Evolutionary conservation across 2,329 filamentous ascomycete genomes (phyloP), one percentile per base, ranked within the genome.

Genomic region (Penicillium sp.): DNA sequence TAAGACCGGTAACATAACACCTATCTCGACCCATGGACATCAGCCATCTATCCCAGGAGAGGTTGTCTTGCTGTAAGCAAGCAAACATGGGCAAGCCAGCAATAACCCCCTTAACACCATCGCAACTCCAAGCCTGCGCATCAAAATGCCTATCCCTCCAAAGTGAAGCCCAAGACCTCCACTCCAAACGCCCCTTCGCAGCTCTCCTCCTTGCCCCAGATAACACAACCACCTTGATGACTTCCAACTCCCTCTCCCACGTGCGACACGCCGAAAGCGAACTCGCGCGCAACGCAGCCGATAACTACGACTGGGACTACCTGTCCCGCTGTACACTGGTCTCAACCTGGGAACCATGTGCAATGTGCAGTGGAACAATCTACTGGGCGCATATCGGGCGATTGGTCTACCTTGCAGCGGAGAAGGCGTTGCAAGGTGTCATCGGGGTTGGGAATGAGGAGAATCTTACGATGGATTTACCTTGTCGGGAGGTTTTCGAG

Each of bases 311-410:
- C 3, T 78, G 79, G 59, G 72, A 75, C 14, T 84, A 79, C 62
- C 73, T 84, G 2, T 79, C 78, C 70, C 66, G 64, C 37, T 83
- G 80, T 62, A 83, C 81, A 0, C 66, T 83, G 39, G 78, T 82
- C 47, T 79, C 77, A 23, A 83, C 81, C 11, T 83, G 82, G 81
- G 82, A 84, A 66, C 81, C 81, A 2, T 84, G 82, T 58, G 80
- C 79, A 21, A 83, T 84, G 81, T 84, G 81, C 62, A 68, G 72
- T 37, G 76, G 75, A 5, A 78, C 78, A 2, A 74, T 80, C 45
- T 78, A 80, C 62, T 83, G 81, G 81, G 80, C 80, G 39, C 78
- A 82, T 62, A 83, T 84, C 55, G 82, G 81, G 6, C 72, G 81
- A 3, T 67, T 84, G 35, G 74, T 83, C 4, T 84, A 82, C 62